phyloP scores from a whole-genome alignment of 2,329 filamentous ascomycete genomes.

The Colletotrichum brevisporum region DNA sequence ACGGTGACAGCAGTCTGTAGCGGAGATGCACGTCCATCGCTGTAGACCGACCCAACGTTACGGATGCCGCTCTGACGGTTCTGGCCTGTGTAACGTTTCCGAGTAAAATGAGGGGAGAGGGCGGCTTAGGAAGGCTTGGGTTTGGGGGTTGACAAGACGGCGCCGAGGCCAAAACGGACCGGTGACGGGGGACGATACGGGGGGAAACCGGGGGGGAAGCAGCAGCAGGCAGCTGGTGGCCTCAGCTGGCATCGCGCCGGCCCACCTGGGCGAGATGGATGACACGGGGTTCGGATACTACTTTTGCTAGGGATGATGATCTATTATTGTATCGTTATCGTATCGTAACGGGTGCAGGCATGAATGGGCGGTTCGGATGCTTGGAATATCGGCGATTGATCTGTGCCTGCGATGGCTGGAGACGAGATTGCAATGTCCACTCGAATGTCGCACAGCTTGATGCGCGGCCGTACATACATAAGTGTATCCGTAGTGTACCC shows the following conservation, averaged over 20 bases:
- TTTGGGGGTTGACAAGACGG: not conserved
- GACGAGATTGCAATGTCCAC: slow-evolving; percentile 7
- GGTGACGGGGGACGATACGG: not conserved
- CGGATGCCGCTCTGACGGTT: slow-evolving; percentile 7
- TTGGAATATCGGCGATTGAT: slow-evolving; percentile 11
- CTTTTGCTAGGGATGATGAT: not conserved
- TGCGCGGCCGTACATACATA: slow-evolving; percentile 6
- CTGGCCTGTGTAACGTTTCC: not conserved
- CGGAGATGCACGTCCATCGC: too few species aligned
- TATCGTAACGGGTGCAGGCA: not conserved
- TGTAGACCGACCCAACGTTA: too few species aligned
- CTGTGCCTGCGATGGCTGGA: not conserved
- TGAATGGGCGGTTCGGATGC: too few species aligned
- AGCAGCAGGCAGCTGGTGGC: slow-evolving; percentile 6
- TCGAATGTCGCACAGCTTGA: slow-evolving; percentile 20
- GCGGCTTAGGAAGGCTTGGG: not conserved
- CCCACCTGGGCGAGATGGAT: slow-evolving; percentile 28
- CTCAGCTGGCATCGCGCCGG: slow-evolving; percentile 7
- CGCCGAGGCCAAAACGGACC: slow-evolving; percentile 27
- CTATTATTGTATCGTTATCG: slow-evolving; percentile 1
- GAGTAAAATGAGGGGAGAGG: slow-evolving; percentile 20
- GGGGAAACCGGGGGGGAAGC: not conserved
- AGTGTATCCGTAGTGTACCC: not conserved
- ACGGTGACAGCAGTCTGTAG: not conserved
- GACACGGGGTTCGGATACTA: not conserved